These are phyloP conservation scores for Actinidia chinensis DNA, from an alignment of 179 eudicot genomes.

Conservation along the genomic window DNA sequence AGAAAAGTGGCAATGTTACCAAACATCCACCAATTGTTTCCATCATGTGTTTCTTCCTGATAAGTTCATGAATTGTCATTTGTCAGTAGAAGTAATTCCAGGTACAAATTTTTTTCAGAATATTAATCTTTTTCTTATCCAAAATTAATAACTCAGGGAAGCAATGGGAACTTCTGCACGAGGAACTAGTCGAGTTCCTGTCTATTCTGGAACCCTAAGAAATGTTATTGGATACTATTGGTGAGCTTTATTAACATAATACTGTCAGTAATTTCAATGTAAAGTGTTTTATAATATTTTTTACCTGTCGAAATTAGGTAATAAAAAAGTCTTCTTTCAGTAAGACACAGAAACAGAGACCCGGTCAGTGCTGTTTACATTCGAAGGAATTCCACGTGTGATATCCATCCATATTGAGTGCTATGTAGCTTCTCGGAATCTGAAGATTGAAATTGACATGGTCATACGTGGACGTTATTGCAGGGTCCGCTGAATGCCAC, in stretches of 20 bases:
- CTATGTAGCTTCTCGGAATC: slow-evolving; percentile 20
- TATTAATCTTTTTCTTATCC: neutral
- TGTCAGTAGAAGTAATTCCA: neutral
- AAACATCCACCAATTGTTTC: neutral
- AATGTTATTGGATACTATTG: slow-evolving; percentile 88
- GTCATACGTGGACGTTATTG: neutral
- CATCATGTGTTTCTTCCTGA: neutral
- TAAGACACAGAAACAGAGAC: slow-evolving; percentile 93
- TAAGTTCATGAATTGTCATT: neutral
- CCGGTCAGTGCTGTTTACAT: slow-evolving; percentile 97
- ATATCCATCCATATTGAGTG: slow-evolving; percentile 5
- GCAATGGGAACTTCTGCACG: slow-evolving; percentile 99
- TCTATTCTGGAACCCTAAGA: slow-evolving; percentile 83
- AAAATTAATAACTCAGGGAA: slow-evolving; percentile 56
- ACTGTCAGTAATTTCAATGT: neutral
- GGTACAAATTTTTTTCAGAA: neutral
- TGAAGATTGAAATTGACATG: neutral
- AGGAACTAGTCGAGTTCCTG: slow-evolving; percentile 98
- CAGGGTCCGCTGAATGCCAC: slow-evolving; percentile 98
- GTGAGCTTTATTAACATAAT: slow-evolving; percentile 39
- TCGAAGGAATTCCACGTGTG: slow-evolving; percentile 85
- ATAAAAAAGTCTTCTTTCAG: slow-evolving; percentile 95
- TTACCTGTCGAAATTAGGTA: slow-evolving; percentile 44
- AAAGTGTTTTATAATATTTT: neutral
- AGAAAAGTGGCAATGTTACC: too few relatives aligned